A percentile compares a stretch with the other conserved stretches of the same genome.
These are phyloP conservation scores for Gnomoniopsis smithogilvyi DNA, from an alignment of 2,329 filamentous ascomycete genomes.

Conservation along the genomic window DNA sequence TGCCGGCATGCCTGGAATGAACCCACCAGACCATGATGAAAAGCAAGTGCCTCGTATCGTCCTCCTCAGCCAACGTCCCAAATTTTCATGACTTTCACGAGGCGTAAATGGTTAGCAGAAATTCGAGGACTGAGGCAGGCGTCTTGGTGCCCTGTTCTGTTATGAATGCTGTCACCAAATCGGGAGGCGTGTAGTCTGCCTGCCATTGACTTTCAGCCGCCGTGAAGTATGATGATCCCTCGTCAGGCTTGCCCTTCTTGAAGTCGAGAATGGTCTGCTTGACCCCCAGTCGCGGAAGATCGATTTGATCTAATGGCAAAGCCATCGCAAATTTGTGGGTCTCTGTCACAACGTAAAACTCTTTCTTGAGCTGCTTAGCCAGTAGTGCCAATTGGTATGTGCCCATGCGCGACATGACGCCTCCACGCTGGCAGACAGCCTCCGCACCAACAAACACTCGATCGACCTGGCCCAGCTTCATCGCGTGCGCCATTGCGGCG, in stretches of 20 bases:
- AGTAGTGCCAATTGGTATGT: constrained; percentile 82
- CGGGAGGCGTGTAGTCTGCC: constrained; percentile 71
- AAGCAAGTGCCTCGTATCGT: background rate
- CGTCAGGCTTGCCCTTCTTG: constrained; percentile 48
- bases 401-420: constrained; percentile 84
- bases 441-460: constrained; percentile 69
- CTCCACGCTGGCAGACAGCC: constrained; percentile 90
- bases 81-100: background rate
- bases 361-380: constrained; percentile 61
- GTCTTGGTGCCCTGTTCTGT: constrained; percentile 73
- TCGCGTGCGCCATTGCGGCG: constrained; percentile 73
- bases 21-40: background rate
- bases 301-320: constrained; percentile 77
- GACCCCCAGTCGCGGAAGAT: constrained; percentile 61
- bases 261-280: constrained; percentile 77
- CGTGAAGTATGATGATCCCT: constrained; percentile 21
- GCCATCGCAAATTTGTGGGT: constrained; percentile 95
- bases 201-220: constrained; percentile 47
- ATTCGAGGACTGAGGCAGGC: constrained; percentile 67
- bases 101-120: constrained; percentile 61
- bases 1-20: background rate
- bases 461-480: constrained; percentile 64
- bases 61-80: background rate
- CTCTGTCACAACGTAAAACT: constrained; percentile 89
- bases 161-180: constrained; percentile 69